Conservation (phyloP, 306 rosid genomes). For the Argentina anserina region DNA sequence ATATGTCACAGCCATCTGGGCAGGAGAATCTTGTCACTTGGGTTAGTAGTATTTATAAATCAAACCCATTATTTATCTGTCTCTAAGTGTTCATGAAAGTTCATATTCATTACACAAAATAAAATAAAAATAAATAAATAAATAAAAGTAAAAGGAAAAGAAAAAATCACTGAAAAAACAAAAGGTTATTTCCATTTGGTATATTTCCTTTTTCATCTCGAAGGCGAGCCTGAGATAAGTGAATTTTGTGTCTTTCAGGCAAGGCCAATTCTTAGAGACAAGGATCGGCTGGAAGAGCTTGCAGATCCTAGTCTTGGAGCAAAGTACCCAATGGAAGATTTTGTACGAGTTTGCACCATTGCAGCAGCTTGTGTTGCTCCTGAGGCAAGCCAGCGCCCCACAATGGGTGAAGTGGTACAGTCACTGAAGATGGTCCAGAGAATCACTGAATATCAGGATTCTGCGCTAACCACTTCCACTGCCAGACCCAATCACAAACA, state of each 20-base stretch:
- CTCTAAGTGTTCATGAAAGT: conserved; percentile 12
- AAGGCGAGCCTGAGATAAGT: conserved; percentile 12
- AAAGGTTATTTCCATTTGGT: background rate
- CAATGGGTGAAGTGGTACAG: conserved; percentile 99
- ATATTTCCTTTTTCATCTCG: conserved; percentile 1
- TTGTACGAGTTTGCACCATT: conserved; percentile 79
- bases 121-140: too few relatives aligned
- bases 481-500: conserved; percentile 65
- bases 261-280: conserved; percentile 90
- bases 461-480: conserved; percentile 46
- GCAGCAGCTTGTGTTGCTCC: conserved; percentile 99
- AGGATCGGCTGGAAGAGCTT: conserved; percentile 81
- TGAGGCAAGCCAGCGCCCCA: conserved; percentile 94
- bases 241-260: conserved; percentile 54
- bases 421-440: conserved; percentile 43
- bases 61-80: conserved; percentile 14
- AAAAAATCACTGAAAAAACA: background rate
- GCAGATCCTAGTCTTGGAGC: conserved; percentile 84
- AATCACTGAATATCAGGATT: background rate
- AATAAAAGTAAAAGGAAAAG: background rate
- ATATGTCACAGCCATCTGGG: conserved; percentile 91
- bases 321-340: conserved; percentile 83
- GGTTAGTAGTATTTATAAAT: conserved; percentile 52
- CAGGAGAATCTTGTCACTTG: conserved; percentile 96
- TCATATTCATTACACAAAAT: background rate